Evolutionary conservation across 2,329 filamentous ascomycete genomes (phyloP).

Genomic region (Aspergillus vadensis): DNA sequence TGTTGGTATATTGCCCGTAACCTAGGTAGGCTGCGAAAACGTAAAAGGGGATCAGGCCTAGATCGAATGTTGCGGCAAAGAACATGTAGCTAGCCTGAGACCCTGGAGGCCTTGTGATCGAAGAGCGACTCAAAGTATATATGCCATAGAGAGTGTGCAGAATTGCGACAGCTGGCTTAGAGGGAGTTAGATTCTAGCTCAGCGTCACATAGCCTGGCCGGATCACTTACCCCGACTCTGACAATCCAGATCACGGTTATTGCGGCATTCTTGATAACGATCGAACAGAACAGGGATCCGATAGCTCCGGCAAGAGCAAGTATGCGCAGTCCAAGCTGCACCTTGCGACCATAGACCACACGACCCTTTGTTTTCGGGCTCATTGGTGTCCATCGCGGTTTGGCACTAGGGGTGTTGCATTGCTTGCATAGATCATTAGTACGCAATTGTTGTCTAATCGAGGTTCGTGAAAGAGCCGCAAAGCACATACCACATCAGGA

Average conservation of each 20-base stretch:
- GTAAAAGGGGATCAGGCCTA: conserved; percentile 65
- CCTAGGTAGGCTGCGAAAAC: conserved; percentile 60
- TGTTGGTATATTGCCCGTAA: conserved; percentile 52
- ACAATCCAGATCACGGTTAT: conserved; percentile 71
- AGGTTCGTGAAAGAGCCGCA: background rate
- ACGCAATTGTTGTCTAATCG: conserved; percentile 4
- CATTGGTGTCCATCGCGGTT: conserved; percentile 66
- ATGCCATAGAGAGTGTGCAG: conserved; percentile 74
- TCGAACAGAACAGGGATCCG: conserved; percentile 72
- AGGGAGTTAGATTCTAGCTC: background rate
- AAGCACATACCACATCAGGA: conserved; percentile 67
- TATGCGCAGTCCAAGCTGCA: conserved; percentile 69
- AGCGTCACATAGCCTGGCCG: background rate
- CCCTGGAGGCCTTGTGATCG: conserved; percentile 70
- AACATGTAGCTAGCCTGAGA: conserved; percentile 88
- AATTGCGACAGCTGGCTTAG: conserved; percentile 72
- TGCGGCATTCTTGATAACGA: conserved; percentile 72
- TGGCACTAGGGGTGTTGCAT: conserved; percentile 62
- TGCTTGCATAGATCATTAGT: conserved; percentile 34
- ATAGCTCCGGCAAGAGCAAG: conserved; percentile 68
- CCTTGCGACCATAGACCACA: conserved; percentile 68
- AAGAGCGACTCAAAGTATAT: conserved; percentile 74
- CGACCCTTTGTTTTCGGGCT: conserved; percentile 67
- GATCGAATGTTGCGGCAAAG: conserved; percentile 75
- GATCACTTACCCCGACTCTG: conserved; percentile 67